These are phyloP conservation scores for Esteya vermicola DNA, from an alignment of 2,329 filamentous ascomycete genomes.

Conservation along the genomic window DNA sequence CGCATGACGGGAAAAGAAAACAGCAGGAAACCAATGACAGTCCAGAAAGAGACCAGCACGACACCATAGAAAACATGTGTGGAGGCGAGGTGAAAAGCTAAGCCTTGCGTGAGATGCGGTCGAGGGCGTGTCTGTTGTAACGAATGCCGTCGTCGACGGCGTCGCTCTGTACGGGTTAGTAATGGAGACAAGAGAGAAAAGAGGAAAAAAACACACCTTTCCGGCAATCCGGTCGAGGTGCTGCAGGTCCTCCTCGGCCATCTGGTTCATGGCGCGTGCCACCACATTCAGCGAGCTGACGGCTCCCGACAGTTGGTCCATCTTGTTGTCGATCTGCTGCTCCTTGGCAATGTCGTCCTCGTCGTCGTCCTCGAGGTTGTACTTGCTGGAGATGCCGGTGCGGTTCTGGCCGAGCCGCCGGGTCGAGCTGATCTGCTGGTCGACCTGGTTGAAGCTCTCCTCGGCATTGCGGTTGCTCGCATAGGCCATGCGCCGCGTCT, in stretches of 20 bases:
- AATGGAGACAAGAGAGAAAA: neutral
- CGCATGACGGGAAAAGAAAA: no score
- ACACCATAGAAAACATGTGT: neutral
- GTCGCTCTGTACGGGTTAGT: conserved; percentile 46
- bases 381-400: conserved; percentile 9
- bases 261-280: conserved; percentile 8
- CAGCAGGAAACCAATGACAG: no score
- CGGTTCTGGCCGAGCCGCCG: conserved; percentile 34
- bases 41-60: neutral
- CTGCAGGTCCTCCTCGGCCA: conserved; percentile 60
- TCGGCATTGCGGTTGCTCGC: conserved; percentile 28
- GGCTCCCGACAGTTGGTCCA: conserved; percentile 55
- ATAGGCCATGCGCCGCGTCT: conserved; percentile 24
- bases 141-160: conserved; percentile 68
- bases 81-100: neutral
- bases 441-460: conserved; percentile 33
- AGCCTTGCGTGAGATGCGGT: conserved; percentile 3
- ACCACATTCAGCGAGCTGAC: conserved; percentile 54
- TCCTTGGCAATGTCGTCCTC: conserved; percentile 12
- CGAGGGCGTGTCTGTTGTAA: conserved; percentile 40
- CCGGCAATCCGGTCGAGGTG: conserved; percentile 58
- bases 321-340: conserved; percentile 39
- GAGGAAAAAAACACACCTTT: conserved; percentile 44
- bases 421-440: conserved; percentile 46
- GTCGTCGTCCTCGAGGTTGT: conserved; percentile 12